These are phyloP conservation scores for Podila horticola DNA, from an alignment of 192 early-diverging fungal genomes.

Conservation along the genomic window DNA sequence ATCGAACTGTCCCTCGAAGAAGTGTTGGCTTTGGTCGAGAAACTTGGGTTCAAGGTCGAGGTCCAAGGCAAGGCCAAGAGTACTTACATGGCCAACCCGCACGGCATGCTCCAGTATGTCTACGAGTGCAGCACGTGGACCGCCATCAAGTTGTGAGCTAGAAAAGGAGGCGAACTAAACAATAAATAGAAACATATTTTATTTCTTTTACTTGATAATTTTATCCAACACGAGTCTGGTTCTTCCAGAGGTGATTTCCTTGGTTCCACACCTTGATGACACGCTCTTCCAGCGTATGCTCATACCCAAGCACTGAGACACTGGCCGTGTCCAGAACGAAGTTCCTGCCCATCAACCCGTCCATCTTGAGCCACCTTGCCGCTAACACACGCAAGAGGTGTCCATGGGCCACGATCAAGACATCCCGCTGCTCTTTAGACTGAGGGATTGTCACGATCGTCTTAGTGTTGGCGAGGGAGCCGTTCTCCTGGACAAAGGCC, in stretches of 20 bases:
- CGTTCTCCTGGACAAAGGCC: neutral
- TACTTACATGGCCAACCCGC: slow-evolving; percentile 80
- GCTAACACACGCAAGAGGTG: slow-evolving; percentile 55
- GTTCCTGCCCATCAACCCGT: slow-evolving; percentile 39
- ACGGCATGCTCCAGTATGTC: slow-evolving; percentile 85
- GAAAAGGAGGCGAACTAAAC: neutral
- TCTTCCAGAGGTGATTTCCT: slow-evolving; percentile 47
- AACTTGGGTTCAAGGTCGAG: slow-evolving; percentile 79
- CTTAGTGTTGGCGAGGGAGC: neutral
- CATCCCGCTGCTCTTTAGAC: slow-evolving; percentile 28
- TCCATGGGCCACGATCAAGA: slow-evolving; percentile 52
- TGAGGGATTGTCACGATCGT: slow-evolving; percentile 17
- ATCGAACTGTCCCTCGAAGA: slow-evolving; percentile 92
- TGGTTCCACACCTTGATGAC: slow-evolving; percentile 54
- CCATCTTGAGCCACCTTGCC: slow-evolving; percentile 46
- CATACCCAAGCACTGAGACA: slow-evolving; percentile 52
- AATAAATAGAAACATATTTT: neutral
- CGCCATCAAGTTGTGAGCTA: slow-evolving; percentile 59
- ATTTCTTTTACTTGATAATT: neutral
- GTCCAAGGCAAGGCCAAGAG: slow-evolving; percentile 68
- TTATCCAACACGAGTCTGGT: slow-evolving; percentile 29
- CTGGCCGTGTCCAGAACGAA: slow-evolving; percentile 56
- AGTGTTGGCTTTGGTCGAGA: slow-evolving; percentile 67
- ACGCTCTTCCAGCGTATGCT: slow-evolving; percentile 49
- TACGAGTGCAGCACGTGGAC: slow-evolving; percentile 82